Base-by-base conservation (phyloP, 495 filamentous ascomycete genomes). In the Penicillium canescens region DNA sequence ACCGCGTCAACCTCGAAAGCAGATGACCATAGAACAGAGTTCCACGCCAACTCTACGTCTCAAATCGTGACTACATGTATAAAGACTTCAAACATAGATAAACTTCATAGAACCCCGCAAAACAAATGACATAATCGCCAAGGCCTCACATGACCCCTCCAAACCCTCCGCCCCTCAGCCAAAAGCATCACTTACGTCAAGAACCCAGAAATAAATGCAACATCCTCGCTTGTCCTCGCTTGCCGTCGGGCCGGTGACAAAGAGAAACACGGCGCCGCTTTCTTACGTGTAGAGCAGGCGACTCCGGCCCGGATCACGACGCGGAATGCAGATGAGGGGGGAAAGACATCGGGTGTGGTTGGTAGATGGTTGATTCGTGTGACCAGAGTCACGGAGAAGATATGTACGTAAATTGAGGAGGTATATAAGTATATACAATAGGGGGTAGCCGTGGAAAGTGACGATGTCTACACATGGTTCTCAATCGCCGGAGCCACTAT, bases 161-260 rank as follows among this genome's bases (percentile, higher is more conserved):
- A 43, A 42, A 51, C 49, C 49, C 49, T 51, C 49, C 39, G 46
- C 12, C 14, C 11, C 14, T n/a, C n/a, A 47, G 33, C 21, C 42
- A 20, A 28, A 38, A 26, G 37, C 8, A 48, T 20, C 14, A 26
- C 26, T 43, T 51, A 51, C 49, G 49, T 51, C 49, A 51, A 43
- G 28, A 18, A 28, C 44, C 43, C 9, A 35, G n/a, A 26, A 23
- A 33, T 35, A 35, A 41, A 51, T 51, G 49, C 39, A 43, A 51
- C 49, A 23, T 50, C 47, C 23, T 41, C 64, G 64, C 64, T 67
- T 67, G 59, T 36, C 59, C 33, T 60, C 64, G 64, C 64, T 67
- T 67, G 50, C 35, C 59, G 33, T 55, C 64, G 64, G 64, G 43
- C 49, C 48, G 55, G 43, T 66, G 57, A 64, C 62, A 66, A 63